Evolutionary conservation across 148 eudicot species (phyloP), one percentile per base, ranked within the genome.

Genomic region (Selenicereus undatus): DNA sequence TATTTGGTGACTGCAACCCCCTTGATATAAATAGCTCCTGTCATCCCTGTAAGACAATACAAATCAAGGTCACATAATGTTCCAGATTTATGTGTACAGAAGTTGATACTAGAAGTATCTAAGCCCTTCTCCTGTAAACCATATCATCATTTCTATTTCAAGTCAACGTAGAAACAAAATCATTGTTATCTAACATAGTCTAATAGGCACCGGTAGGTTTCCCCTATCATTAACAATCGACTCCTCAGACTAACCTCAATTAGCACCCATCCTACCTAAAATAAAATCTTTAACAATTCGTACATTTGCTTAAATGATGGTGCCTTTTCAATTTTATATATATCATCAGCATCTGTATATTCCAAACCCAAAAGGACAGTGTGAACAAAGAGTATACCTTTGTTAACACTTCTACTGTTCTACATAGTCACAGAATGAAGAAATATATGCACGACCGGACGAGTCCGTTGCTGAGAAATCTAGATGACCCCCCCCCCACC

Each of bases 21-120:
- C 84, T 96, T 96, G 65, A 96, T 96, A 83, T 96, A 94, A 62
- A 96, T 82, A 86, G 98, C 98, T 27, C 99, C 99, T 7, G 98
- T 86, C 99, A 96, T 94, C 78, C 99, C 99, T 96, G 87, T 69
- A 78, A 78, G 26, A 83, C 18, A 79, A 75, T 24, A 72, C 66
- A 60, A 22, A 81, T 51, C 10, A 24, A 76, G 22, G 20, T 81
- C 48, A 78, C 17, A 39, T 60, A 35, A 2, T 42, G 29, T 36
- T 39, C 13, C 21, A 24, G 22, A 56, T 26, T 22, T 42, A 69
- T 43, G 27, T 22, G n/a, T 18, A 71, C 60, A 60, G n/a, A 68
- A 72, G 77, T 26, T 3, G 26, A 17, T 76, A 56, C 35, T 27
- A 39, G 42, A 48, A 29, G 50, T 51, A 17, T 22, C 58, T 39